Evolutionary conservation across 345 rosid genomes (phyloP).

Genomic region (Bruguiera gymnorhiza): DNA sequence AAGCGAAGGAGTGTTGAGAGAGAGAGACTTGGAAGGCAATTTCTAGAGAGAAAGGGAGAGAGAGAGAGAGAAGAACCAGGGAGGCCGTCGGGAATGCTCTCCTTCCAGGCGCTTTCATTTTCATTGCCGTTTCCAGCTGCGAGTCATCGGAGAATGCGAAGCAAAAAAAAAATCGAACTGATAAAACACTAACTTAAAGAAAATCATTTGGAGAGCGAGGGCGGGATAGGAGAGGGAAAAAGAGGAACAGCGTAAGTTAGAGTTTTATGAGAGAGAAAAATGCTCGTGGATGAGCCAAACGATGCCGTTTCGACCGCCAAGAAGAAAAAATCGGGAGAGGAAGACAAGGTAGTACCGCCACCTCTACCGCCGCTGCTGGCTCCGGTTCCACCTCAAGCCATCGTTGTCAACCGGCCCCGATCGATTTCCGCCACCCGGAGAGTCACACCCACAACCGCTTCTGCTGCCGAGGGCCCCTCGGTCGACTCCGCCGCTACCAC

Average conservation of each 20-base stretch:
- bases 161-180: too few relatives aligned
- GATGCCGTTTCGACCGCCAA: slow-evolving; percentile 17
- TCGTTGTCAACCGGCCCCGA: slow-evolving; percentile 46
- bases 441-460: slow-evolving; percentile 62
- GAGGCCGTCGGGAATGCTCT: neutral
- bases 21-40: neutral
- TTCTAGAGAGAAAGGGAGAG: neutral
- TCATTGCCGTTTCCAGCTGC: neutral
- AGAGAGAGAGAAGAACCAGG: neutral
- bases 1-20: neutral
- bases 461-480: neutral
- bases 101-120: slow-evolving; percentile 7
- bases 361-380: slow-evolving; percentile 5
- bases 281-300: slow-evolving; percentile 13
- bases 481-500: neutral
- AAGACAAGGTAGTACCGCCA: slow-evolving; percentile 13
- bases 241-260: neutral
- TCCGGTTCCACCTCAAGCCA: slow-evolving; percentile 25
- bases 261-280: slow-evolving; percentile 10
- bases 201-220: too few relatives aligned
- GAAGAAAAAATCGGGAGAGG: slow-evolving; percentile 21
- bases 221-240: neutral
- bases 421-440: slow-evolving; percentile 66
- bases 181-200: too few relatives aligned
- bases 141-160: neutral